Evolutionary conservation across 2,329 filamentous ascomycete species (phyloP).

Genomic region (Botrytis elliptica): DNA sequence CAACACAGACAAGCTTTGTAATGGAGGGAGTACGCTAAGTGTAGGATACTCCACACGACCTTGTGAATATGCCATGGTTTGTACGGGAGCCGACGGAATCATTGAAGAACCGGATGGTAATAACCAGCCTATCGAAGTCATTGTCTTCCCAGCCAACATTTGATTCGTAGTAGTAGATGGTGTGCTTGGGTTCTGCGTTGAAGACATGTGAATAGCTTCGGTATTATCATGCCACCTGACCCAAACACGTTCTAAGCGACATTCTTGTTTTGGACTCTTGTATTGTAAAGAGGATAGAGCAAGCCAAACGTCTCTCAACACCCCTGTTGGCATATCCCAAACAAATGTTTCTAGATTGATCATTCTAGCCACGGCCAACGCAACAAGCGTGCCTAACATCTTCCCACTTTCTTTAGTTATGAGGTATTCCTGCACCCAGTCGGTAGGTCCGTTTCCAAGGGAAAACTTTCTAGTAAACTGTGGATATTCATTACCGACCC

Average conservation of each 20-base stretch:
- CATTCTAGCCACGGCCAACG: conserved; percentile 78
- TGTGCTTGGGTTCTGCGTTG: conserved; percentile 29
- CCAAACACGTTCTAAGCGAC: conserved; percentile 72
- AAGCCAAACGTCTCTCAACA: conserved; percentile 78
- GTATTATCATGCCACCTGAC: conserved; percentile 79
- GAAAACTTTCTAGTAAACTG: conserved; percentile 80
- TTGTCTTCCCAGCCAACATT: conserved; percentile 40
- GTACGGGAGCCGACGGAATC: conserved; percentile 27
- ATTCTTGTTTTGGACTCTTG: conserved; percentile 52
- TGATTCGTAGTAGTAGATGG: conserved; percentile 33
- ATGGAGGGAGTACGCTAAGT: conserved; percentile 71
- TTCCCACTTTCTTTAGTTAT: conserved; percentile 82
- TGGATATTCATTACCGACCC: conserved; percentile 72
- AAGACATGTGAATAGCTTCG: conserved; percentile 33
- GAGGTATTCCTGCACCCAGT: conserved; percentile 79
- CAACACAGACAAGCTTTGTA: conserved; percentile 73
- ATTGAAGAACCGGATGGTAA: conserved; percentile 32
- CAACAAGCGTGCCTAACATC: conserved; percentile 82
- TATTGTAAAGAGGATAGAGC: conserved; percentile 70
- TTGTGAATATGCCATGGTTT: conserved; percentile 47
- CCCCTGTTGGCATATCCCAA: conserved; percentile 88
- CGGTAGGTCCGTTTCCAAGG: conserved; percentile 73
- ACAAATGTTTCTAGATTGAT: conserved; percentile 76
- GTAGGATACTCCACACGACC: conserved; percentile 73
- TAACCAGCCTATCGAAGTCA: conserved; percentile 46